Evolutionary conservation across 345 rosid species (phyloP), one percentile per base, ranked within the genome.

Genomic region (Gossypium mustelinum): DNA sequence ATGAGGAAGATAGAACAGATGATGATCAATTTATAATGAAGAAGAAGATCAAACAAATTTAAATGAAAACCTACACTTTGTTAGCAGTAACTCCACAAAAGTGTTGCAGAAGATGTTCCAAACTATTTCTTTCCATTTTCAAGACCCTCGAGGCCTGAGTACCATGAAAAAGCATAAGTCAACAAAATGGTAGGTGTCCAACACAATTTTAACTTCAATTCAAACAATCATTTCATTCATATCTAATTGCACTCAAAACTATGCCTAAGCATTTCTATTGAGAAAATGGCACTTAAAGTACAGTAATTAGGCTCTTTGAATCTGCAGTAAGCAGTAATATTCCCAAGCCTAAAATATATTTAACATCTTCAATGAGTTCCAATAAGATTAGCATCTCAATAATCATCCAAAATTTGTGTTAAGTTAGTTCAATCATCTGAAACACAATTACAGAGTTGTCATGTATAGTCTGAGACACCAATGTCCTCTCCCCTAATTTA

Each of bases 91-190:
- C 85, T 75, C 86, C 89, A 84, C 98, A 91, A 76, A 79, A 91
- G 81, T 87, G 88, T 51, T 84, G 85, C 79, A 95, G 81, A 75
- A 93, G 93, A 82, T 84, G 81, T 81, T 93, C 97, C 86, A 93
- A 85, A 85, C 98, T 95, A 72, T 89, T 84, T 81, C 97, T 91
- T 80, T 93, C 94, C 88, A 91, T 70, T 81, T 94, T 92, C 82
- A 94, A 75, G 75, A 91, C 91, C 82, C 92, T 91, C 70, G 98
- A 92, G 48, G 98, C 97, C 97, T 92, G 88, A 78, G 29, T 70
- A 60, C 14, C 59, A 51, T 27, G 59, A 45, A 69, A 27, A 51
- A 69, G 73, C 41, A 69, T 16, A 51, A 51, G 59, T 27, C 73
- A 69, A 51, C 44, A 27, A 9, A 25, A 25, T 51, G 24, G 22